Conservation (phyloP, 139 green algal species). For the Ettlia oleoabundans region DNA sequence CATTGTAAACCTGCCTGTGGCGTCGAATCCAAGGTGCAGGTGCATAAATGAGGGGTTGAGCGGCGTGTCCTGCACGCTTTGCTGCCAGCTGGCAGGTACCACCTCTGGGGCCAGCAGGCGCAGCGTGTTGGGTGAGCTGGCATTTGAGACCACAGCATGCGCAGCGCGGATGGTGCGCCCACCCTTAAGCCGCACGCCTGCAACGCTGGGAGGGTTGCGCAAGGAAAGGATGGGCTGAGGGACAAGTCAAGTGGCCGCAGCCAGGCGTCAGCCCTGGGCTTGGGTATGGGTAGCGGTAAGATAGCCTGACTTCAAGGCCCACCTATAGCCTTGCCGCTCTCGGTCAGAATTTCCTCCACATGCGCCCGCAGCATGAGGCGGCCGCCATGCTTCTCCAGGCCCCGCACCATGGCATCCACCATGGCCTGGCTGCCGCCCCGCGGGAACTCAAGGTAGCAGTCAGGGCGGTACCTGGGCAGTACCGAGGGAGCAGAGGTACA, state of each 20-base stretch:
- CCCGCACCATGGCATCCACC: slow-evolving; percentile 86
- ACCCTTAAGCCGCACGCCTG: slow-evolving; percentile 29
- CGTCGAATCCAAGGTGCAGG: slow-evolving; percentile 93
- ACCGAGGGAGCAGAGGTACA: neutral
- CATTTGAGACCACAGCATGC: slow-evolving; percentile 88
- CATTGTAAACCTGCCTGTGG: slow-evolving; percentile 52
- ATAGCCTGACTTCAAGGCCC: neutral
- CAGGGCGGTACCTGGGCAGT: slow-evolving; percentile 68
- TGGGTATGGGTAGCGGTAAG: neutral
- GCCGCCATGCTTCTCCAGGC: slow-evolving; percentile 90
- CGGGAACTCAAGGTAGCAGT: slow-evolving; percentile 90
- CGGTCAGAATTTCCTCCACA: slow-evolving; percentile 85
- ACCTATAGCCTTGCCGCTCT: slow-evolving; percentile 61
- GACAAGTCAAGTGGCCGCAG: too few species aligned
- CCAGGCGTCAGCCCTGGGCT: too few species aligned
- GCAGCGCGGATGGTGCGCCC: slow-evolving; percentile 39
- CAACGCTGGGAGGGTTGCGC: neutral
- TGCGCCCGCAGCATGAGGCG: slow-evolving; percentile 76
- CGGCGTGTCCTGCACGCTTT: slow-evolving; percentile 56
- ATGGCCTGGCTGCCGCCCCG: slow-evolving; percentile 88
- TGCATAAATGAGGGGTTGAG: slow-evolving; percentile 95
- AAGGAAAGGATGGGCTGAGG: neutral
- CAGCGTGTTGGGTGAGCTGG: slow-evolving; percentile 87
- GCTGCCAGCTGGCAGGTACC: slow-evolving; percentile 56
- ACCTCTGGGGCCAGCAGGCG: slow-evolving; percentile 72